Evolutionary conservation across 2,329 filamentous ascomycete genomes (phyloP).

Genomic region (Cladophialophora chaetospira): DNA sequence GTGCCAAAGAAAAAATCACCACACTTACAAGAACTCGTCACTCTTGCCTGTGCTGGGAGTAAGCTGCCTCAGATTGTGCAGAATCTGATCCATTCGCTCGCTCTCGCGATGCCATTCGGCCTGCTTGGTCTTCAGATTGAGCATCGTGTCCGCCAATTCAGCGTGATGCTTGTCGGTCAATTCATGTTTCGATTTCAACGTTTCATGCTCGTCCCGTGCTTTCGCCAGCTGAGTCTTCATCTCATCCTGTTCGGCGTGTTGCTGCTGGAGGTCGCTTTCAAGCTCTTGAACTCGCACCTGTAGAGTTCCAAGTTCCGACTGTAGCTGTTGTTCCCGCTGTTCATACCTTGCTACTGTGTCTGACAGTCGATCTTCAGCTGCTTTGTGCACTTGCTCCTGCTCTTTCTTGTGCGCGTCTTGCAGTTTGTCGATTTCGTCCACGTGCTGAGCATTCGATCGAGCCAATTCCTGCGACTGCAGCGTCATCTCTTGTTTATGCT

Average conservation of each 20-base stretch:
- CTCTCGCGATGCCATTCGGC: conserved; percentile 54
- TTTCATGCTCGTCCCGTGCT: conserved; percentile 21
- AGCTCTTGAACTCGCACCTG: conserved; percentile 29
- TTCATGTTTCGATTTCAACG: conserved; percentile 23
- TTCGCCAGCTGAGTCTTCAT: conserved; percentile 27
- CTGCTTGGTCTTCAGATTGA: conserved; percentile 50
- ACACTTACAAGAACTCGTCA: conserved; percentile 54
- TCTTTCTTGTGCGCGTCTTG: conserved; percentile 14
- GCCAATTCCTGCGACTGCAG: conserved; percentile 15
- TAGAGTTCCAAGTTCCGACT: conserved; percentile 26
- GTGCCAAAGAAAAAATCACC: conserved; percentile 28
- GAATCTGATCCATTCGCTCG: conserved; percentile 52
- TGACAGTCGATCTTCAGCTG: conserved; percentile 38
- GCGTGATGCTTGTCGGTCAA: conserved; percentile 27
- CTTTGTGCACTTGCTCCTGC: conserved; percentile 26
- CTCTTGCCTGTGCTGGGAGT: conserved; percentile 54
- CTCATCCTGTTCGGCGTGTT: conserved; percentile 16
- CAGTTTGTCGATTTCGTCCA: conserved; percentile 18
- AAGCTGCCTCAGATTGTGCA: conserved; percentile 51
- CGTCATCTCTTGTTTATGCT: conserved; percentile 17
- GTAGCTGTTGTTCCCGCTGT: conserved; percentile 36
- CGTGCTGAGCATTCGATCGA: conserved; percentile 10
- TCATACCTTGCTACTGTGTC: conserved; percentile 41
- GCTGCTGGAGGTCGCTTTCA: conserved; percentile 28
- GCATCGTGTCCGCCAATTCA: conserved; percentile 21